phyloP scores from a whole-genome alignment of 2,329 filamentous ascomycete genomes.

The Sporothrix phasma region DNA sequence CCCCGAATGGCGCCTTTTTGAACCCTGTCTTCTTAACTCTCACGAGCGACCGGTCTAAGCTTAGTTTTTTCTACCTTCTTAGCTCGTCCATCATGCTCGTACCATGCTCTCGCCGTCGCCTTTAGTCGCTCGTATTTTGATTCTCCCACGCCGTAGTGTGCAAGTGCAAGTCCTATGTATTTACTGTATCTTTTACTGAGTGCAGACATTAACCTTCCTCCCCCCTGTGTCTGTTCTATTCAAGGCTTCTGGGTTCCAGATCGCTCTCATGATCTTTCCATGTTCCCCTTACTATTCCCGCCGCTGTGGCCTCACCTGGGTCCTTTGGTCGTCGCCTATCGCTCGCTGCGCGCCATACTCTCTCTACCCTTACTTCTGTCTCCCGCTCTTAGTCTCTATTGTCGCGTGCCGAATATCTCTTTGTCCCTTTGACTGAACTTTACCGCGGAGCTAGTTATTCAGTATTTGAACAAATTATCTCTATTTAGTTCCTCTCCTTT shows the following conservation, averaged over 20 bases:
- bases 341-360: too few species aligned
- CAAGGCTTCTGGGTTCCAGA: neutral
- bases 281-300: neutral
- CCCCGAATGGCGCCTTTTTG: neutral
- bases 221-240: neutral
- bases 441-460: too few species aligned
- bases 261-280: neutral
- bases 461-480: too few species aligned
- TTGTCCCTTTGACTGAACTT: neutral
- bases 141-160: neutral
- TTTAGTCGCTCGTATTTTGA: neutral
- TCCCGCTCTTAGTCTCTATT: neutral
- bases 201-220: too few species aligned
- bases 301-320: too few species aligned
- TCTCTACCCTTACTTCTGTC: neutral
- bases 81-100: neutral
- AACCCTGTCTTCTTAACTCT: neutral
- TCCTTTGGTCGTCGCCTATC: neutral
- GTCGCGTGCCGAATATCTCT: conserved; percentile 3
- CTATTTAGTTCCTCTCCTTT: too few species aligned
- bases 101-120: neutral
- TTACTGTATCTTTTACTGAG: too few species aligned
- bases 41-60: neutral
- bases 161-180: neutral
- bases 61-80: neutral